phyloP scores from a whole-genome alignment of 2,329 filamentous ascomycete genomes.

The Macrophomina phaseolina region DNA sequence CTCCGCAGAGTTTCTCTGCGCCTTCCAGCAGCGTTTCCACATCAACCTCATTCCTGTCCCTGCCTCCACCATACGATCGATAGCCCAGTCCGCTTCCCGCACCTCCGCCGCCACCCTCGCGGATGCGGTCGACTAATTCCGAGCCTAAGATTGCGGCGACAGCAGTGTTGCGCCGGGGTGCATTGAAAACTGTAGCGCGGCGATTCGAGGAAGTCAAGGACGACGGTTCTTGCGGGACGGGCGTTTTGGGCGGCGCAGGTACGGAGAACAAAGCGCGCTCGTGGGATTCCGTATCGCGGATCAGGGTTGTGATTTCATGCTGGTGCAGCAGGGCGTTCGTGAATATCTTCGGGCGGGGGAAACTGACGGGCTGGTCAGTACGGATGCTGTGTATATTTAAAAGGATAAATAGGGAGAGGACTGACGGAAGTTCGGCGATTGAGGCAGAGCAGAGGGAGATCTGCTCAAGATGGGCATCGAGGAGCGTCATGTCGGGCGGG shows the following conservation, averaged over 20 bases:
- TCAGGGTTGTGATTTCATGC: conserved; percentile 91
- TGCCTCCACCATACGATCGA: conserved; percentile 45
- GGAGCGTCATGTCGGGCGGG: conserved; percentile 45
- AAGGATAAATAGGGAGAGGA: conserved; percentile 4
- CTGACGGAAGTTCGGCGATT: conserved; percentile 54
- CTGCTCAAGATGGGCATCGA: conserved; percentile 57
- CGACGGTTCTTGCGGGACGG: conserved; percentile 46
- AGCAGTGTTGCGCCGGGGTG: conserved; percentile 75
- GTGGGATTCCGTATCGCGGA: conserved; percentile 92
- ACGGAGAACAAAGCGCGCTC: conserved; percentile 95
- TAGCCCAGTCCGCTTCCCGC: conserved; percentile 57
- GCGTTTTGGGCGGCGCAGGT: conserved; percentile 65
- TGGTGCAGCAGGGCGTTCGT: conserved; percentile 88
- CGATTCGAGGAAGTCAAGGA: conserved; percentile 38
- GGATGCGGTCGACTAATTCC: conserved; percentile 82
- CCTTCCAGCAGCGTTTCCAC: conserved; percentile 83
- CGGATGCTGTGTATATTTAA: not conserved
- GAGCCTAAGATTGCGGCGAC: conserved; percentile 88
- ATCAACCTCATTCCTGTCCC: conserved; percentile 74
- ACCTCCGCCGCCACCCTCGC: conserved; percentile 61
- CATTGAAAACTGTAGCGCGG: conserved; percentile 56
- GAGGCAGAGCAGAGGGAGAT: conserved; percentile 56
- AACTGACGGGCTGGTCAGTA: conserved; percentile 58
- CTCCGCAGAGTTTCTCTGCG: conserved; percentile 86
- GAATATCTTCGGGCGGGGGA: conserved; percentile 91